Evolutionary conservation across 106 monocot genomes (phyloP).

Genomic region (Posidonia australis): DNA sequence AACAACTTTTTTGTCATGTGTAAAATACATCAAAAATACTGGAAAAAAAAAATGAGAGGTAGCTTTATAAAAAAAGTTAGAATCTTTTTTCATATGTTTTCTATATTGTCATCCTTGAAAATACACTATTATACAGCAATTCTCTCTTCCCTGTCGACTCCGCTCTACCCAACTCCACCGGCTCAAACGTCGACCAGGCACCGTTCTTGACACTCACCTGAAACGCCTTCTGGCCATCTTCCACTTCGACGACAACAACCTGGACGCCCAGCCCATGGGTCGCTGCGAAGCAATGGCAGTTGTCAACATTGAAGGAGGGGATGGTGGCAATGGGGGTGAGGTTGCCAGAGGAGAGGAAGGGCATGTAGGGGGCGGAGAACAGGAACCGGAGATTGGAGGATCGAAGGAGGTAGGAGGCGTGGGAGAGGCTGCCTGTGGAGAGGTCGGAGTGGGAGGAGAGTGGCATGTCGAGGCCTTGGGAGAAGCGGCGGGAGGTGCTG

Average conservation of each 20-base stretch:
- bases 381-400: too few relatives aligned
- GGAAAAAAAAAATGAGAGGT: too few relatives aligned
- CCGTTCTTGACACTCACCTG: slow-evolving; percentile 42
- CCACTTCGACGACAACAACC: slow-evolving; percentile 61
- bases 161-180: slow-evolving; percentile 33
- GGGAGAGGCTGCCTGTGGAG: slow-evolving; percentile 82
- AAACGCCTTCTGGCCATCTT: slow-evolving; percentile 50
- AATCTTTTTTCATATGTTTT: too few relatives aligned
- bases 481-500: slow-evolving; percentile 62
- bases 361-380: too few relatives aligned
- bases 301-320: slow-evolving; percentile 38
- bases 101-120: too few relatives aligned
- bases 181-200: slow-evolving; percentile 51
- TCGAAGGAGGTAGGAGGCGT: too few relatives aligned
- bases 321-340: too few relatives aligned
- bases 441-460: slow-evolving; percentile 52
- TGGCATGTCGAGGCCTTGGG: slow-evolving; percentile 74
- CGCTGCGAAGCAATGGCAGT: slow-evolving; percentile 31
- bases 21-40: too few relatives aligned
- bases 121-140: too few relatives aligned
- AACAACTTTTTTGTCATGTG: too few relatives aligned
- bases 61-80: too few relatives aligned
- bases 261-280: slow-evolving; percentile 77
- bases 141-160: too few relatives aligned
- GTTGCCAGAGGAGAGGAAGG: not conserved